These are phyloP conservation scores for Litchi chinensis DNA, from an alignment of 345 rosid genomes.

Conservation along the genomic window DNA sequence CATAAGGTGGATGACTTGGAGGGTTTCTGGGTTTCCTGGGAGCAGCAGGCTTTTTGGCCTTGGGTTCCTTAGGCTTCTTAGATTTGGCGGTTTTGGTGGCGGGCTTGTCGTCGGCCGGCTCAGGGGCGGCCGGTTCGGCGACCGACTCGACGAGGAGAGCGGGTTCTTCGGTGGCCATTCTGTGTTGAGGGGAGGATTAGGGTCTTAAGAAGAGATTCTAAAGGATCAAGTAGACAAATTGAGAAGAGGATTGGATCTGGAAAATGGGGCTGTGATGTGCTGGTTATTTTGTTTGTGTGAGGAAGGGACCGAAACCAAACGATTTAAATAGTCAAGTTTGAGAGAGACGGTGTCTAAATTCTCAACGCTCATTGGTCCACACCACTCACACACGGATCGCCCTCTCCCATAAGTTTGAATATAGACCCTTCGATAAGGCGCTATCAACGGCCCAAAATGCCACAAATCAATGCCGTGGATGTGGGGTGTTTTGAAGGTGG, in stretches of 20 bases:
- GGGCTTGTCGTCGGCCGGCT: constrained; percentile 41
- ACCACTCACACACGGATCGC: constrained; percentile 50
- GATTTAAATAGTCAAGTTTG: constrained; percentile 59
- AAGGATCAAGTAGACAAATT: background rate
- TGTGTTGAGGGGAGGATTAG: background rate
- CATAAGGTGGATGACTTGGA: constrained; percentile 68
- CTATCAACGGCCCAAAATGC: constrained; percentile 46
- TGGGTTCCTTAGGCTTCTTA: constrained; percentile 54
- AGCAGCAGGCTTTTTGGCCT: constrained; percentile 49
- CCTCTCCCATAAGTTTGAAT: constrained; percentile 49
- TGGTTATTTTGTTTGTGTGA: constrained; percentile 18
- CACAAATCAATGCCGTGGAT: constrained; percentile 23
- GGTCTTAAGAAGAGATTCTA: background rate
- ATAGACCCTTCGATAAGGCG: constrained; percentile 51
- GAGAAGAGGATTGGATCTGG: constrained; percentile 21
- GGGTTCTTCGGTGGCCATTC: constrained; percentile 59
- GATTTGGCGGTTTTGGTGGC: constrained; percentile 37
- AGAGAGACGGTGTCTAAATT: constrained; percentile 34
- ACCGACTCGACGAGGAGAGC: constrained; percentile 35
- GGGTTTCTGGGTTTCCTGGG: constrained; percentile 39
- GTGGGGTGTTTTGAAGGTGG: constrained; percentile 17
- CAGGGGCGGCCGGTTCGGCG: constrained; percentile 20
- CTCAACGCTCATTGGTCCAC: constrained; percentile 55
- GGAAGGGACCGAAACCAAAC: constrained; percentile 21
- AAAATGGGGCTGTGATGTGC: background rate